Evolutionary conservation across 2,329 filamentous ascomycete genomes (phyloP).

Genomic region (Cordyceps cateniannulata): DNA sequence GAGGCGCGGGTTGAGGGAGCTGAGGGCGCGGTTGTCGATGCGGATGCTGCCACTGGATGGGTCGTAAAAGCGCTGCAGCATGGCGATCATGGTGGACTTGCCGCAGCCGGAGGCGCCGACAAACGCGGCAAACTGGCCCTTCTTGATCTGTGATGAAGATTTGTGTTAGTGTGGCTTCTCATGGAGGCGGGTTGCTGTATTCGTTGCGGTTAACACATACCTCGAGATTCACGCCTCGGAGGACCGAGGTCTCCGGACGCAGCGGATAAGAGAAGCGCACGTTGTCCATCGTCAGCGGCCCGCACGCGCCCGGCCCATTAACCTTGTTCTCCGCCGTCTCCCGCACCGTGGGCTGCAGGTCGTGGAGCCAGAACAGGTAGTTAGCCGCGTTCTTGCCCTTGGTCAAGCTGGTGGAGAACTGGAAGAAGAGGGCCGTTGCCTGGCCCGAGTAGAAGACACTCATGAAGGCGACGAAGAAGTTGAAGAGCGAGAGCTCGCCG

Average conservation of each 20-base stretch:
- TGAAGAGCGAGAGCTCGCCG: conserved; percentile 46
- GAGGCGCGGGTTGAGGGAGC: conserved; percentile 38
- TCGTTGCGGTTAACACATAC: too few relatives aligned
- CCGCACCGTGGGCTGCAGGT: conserved; percentile 33
- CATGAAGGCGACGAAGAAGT: conserved; percentile 44
- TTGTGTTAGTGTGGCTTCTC: background rate
- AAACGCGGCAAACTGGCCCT: conserved; percentile 45
- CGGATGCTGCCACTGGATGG: conserved; percentile 38
- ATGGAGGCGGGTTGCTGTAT: conserved; percentile 24
- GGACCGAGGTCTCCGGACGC: conserved; percentile 32
- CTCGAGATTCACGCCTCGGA: conserved; percentile 36
- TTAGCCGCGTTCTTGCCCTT: conserved; percentile 43
- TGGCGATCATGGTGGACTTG: conserved; percentile 54
- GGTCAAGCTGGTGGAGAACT: conserved; percentile 46
- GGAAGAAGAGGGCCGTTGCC: conserved; percentile 34
- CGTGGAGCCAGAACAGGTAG: conserved; percentile 43
- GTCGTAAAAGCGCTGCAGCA: conserved; percentile 41
- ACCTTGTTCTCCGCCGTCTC: conserved; percentile 35
- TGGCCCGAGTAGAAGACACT: conserved; percentile 41
- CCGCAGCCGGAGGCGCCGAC: conserved; percentile 52
- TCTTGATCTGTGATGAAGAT: conserved; percentile 25
- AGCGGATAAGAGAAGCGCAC: conserved; percentile 60
- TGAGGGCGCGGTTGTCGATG: conserved; percentile 37
- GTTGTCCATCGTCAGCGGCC: conserved; percentile 42
- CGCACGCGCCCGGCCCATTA: conserved; percentile 27